Base-by-base conservation (phyloP, 2,329 filamentous ascomycete genomes). In the Epicoccum nigrum region DNA sequence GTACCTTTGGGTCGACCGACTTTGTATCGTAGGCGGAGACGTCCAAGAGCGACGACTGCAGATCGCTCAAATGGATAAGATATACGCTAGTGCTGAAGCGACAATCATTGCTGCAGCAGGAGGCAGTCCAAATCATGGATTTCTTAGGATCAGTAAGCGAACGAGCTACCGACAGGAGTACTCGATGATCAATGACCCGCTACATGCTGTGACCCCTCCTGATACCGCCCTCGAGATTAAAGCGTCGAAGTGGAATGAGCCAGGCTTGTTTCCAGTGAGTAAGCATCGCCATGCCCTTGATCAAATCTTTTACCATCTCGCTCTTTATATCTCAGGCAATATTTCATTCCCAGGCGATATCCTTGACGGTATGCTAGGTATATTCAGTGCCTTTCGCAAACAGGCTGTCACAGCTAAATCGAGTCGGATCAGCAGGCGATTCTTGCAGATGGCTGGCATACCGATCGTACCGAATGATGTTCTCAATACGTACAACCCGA, bases 61-160 rank as follows among this genome's bases (percentile, higher is more conserved):
- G n/a, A 42, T 42, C 7, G 15, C 28, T 6, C 39, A 42, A n/a
- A 42, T 42, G 39, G 39, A 42, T 11, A 17, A 17, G 12, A 42
- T 42, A 16, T 42, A 42, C 23, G 25, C 39, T 16, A 12, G 28
- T 7, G 39, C 39, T 8, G 39, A 42, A 25, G 39, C 39, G 19
- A 33, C 39, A 2, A 42, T 42, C 17, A 42, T 42, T 9, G 39
- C 39, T 20, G 28, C 39, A 7, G 39, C 39, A 11, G 39, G 39
- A 13, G 9, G 16, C 12, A 17, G 23, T 16, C 39, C 39, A 23
- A 6, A n/a, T 12, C n/a, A 42, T 23, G 39, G 39, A 0, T 17
- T 43, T 4, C 40, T 28, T 19, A 28, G 40, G 12, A 28, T 43
- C 4, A 13, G n/a, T 19, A 15, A 17, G 4, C 28, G 27, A 31